Conservation (phyloP, 2,329 filamentous ascomycete species). For the Aureobasidium subglaciale region DNA sequence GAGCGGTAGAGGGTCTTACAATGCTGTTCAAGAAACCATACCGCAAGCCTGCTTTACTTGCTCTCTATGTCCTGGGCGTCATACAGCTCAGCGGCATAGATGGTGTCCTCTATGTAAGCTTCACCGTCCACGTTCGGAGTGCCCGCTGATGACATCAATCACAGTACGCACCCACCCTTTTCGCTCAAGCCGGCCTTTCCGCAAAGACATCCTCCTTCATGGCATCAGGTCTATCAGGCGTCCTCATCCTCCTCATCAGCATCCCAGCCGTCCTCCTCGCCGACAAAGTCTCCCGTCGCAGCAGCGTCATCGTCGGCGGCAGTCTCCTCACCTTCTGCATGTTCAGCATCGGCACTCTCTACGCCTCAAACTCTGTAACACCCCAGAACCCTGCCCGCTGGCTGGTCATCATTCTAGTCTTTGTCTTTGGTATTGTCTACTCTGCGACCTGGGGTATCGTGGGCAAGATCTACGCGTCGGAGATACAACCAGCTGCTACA, state of each 20-base stretch:
- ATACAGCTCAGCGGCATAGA: slow-evolving; percentile 57
- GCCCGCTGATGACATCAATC: not conserved
- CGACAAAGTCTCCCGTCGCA: slow-evolving; percentile 50
- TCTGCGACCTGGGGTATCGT: slow-evolving; percentile 48
- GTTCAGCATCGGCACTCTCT: slow-evolving; percentile 48
- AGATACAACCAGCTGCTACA: slow-evolving; percentile 50
- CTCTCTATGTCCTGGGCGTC: slow-evolving; percentile 52
- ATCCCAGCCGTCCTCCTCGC: slow-evolving; percentile 48
- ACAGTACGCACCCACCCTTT: slow-evolving; percentile 52
- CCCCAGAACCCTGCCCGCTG: slow-evolving; percentile 31
- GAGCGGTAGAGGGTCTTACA: slow-evolving; percentile 19
- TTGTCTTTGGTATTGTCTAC: slow-evolving; percentile 42
- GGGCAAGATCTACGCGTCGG: slow-evolving; percentile 49
- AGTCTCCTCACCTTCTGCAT: slow-evolving; percentile 44
- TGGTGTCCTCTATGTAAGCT: slow-evolving; percentile 51
- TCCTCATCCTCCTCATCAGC: slow-evolving; percentile 48
- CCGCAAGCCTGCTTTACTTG: slow-evolving; percentile 43
- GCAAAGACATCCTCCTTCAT: slow-evolving; percentile 48
- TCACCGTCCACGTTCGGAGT: not conserved
- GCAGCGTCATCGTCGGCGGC: slow-evolving; percentile 49
- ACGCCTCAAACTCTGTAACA: slow-evolving; percentile 31
- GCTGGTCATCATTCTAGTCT: slow-evolving; percentile 45
- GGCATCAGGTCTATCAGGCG: slow-evolving; percentile 51
- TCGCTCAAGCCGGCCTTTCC: slow-evolving; percentile 49
- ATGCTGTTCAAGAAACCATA: slow-evolving; percentile 23